Evolutionary conservation across 495 filamentous ascomycete species (phyloP), one percentile per base, ranked within the genome.

Genomic region (Aspergillus panamensis): DNA sequence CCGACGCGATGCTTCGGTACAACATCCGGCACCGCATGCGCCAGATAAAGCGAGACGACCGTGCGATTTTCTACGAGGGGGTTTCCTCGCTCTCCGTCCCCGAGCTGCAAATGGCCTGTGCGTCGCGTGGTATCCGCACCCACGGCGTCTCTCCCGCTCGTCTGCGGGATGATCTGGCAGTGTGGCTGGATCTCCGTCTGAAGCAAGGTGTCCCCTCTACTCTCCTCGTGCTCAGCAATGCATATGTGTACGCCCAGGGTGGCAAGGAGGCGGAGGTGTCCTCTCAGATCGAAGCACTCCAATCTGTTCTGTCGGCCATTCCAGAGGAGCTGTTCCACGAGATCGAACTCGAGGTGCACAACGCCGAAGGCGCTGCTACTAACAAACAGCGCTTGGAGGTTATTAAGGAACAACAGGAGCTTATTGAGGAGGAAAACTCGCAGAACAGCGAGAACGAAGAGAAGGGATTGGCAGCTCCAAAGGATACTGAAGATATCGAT

Each of bases 381-480:
- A 99, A 99, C 82, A 96, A 92, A 80, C 94, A 99, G 77, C 88
- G 94, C 67, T 84, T 99, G n/a, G 94, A 99, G 80, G 94, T 99
- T 8, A 82, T 99, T 65, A 95, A 91, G 83, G 94, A 99, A 77
- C 94, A 99, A 76, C 90, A 99, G 69, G 94, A 97, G 64, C 83
- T 99, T 51, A 99, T 99, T 63, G 84, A 96, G 57, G 95, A 97
- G 75, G 94, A 99, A 77, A 93, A 92, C 60, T 82, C 93, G 76
- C 92, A 97, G 77, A 86, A 87, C 70, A 82, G 87, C 69, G 84
- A 85, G 76, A 87, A 84, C 73, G 83, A 85, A 65, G 82, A 78
- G 62, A 75, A 74, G 65, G 73, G 76, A 8, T 69, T 75, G 29
- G 56, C 74, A 0, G 75, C 84, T 65, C 73, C 87, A 69, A 80